These are phyloP conservation scores for Yarrowia sp. DNA, from an alignment of 805 yeast genomes.

Conservation along the genomic window DNA sequence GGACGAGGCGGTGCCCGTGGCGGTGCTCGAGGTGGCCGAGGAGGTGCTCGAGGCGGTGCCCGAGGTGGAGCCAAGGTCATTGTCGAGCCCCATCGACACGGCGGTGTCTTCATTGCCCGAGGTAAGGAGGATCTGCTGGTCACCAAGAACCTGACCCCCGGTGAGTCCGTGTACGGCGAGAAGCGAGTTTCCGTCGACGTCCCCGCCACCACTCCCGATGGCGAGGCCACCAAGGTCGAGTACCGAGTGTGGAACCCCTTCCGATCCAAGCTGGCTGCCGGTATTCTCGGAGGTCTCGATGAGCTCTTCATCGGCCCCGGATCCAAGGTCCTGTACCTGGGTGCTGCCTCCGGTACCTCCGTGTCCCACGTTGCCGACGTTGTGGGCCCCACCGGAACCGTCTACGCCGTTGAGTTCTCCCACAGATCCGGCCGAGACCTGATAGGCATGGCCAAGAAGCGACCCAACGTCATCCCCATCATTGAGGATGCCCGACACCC, in stretches of 20 bases:
- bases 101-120: conserved; percentile 97
- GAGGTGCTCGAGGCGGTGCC: conserved; percentile 45
- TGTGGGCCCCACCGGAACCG: conserved; percentile 98
- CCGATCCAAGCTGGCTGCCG: conserved; percentile 99
- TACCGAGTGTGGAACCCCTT: conserved; percentile 99
- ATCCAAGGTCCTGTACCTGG: conserved; percentile 92
- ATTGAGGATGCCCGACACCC: conserved; percentile 99
- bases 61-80: conserved; percentile 86
- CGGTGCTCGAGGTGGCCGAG: conserved; percentile 34
- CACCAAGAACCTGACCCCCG: conserved; percentile 96
- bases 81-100: conserved; percentile 94
- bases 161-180: conserved; percentile 98
- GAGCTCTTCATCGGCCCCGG: conserved; percentile 98
- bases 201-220: conserved; percentile 74
- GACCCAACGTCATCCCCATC: conserved; percentile 98
- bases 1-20: conserved; percentile 35
- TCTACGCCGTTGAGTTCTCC: conserved; percentile 98
- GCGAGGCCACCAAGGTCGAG: conserved; percentile 78
- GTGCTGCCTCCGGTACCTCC: conserved; percentile 99
- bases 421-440: conserved; percentile 99
- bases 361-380: conserved; percentile 97
- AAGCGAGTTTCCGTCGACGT: conserved; percentile 93
- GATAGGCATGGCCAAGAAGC: conserved; percentile 99
- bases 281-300: conserved; percentile 99
- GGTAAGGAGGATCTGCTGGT: conserved; percentile 98